These are phyloP conservation scores for Alternaria consortialis DNA, from an alignment of 2,329 filamentous ascomycete genomes.

Conservation along the genomic window DNA sequence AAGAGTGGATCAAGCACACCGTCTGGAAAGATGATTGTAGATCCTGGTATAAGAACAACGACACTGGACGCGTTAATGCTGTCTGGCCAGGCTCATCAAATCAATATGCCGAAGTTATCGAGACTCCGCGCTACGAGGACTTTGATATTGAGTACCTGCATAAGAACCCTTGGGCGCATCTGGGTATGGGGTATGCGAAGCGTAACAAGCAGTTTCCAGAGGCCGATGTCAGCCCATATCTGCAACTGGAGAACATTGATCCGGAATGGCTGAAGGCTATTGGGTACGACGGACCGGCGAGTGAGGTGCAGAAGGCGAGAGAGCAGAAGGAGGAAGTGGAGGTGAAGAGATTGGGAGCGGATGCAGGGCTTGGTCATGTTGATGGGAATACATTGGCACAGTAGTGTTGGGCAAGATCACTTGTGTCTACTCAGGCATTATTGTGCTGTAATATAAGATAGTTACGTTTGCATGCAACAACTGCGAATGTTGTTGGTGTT, in stretches of 20 bases:
- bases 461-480: too few species aligned
- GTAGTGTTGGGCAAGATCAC: not conserved
- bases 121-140: slow-evolving; percentile 54
- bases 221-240: slow-evolving; percentile 51
- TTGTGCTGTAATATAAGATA: too few species aligned
- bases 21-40: slow-evolving; percentile 60
- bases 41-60: slow-evolving; percentile 58
- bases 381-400: not conserved
- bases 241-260: slow-evolving; percentile 54
- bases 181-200: slow-evolving; percentile 54
- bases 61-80: slow-evolving; percentile 49
- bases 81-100: slow-evolving; percentile 62
- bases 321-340: slow-evolving; percentile 16
- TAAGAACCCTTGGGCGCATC: slow-evolving; percentile 54
- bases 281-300: slow-evolving; percentile 27
- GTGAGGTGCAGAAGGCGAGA: slow-evolving; percentile 23
- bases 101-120: slow-evolving; percentile 57
- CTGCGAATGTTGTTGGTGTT: too few species aligned
- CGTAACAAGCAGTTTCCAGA: slow-evolving; percentile 32
- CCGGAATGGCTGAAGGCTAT: slow-evolving; percentile 52
- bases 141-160: slow-evolving; percentile 53
- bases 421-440: not conserved
- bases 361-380: not conserved
- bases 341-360: slow-evolving; percentile 7
- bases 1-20: slow-evolving; percentile 61